phyloP scores from a whole-genome alignment of 2,329 filamentous ascomycete genomes.

The Falciphora oryzae region DNA sequence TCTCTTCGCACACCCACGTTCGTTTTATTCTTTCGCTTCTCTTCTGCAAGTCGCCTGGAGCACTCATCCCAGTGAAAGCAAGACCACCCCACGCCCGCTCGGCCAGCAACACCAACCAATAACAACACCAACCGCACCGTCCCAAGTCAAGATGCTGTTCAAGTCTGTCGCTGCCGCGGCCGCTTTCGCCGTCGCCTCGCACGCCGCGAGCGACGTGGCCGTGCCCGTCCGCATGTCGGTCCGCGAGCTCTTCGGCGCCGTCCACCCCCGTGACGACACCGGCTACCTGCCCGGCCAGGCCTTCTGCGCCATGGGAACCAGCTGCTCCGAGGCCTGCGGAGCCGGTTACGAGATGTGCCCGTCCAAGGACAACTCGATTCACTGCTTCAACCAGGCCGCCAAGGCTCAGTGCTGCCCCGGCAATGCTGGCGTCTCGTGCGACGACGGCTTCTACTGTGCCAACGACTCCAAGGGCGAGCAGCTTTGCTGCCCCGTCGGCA shows the following conservation, averaged over 20 bases:
- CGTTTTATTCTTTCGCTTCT: background rate
- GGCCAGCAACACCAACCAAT: background rate
- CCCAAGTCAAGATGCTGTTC: slow-evolving; percentile 35
- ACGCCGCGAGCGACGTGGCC: slow-evolving; percentile 27
- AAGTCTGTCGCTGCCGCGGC: slow-evolving; percentile 33
- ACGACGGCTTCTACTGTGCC: slow-evolving; percentile 54
- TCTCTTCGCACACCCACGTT: background rate
- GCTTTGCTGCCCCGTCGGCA: slow-evolving; percentile 55
- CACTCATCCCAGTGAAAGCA: background rate
- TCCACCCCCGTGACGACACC: slow-evolving; percentile 32
- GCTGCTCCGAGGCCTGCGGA: slow-evolving; percentile 52
- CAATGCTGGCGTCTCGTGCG: slow-evolving; percentile 54
- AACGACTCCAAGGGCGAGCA: slow-evolving; percentile 45
- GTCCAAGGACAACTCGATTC: slow-evolving; percentile 41
- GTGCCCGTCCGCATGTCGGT: slow-evolving; percentile 29
- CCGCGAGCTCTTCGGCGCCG: slow-evolving; percentile 29
- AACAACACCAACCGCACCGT: background rate
- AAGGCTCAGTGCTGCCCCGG: slow-evolving; percentile 53
- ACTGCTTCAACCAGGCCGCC: slow-evolving; percentile 51
- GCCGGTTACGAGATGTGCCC: slow-evolving; percentile 42
- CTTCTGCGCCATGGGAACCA: slow-evolving; percentile 42
- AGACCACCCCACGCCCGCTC: too few relatives aligned
- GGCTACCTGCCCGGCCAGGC: slow-evolving; percentile 44
- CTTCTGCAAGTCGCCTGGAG: background rate
- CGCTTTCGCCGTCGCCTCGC: slow-evolving; percentile 35